A percentile compares a stretch with the other conserved stretches of the same genome.
phyloP scores from a whole-genome alignment of 1,139 yeast species.

The Saccharomycopsis hybrid region DNA sequence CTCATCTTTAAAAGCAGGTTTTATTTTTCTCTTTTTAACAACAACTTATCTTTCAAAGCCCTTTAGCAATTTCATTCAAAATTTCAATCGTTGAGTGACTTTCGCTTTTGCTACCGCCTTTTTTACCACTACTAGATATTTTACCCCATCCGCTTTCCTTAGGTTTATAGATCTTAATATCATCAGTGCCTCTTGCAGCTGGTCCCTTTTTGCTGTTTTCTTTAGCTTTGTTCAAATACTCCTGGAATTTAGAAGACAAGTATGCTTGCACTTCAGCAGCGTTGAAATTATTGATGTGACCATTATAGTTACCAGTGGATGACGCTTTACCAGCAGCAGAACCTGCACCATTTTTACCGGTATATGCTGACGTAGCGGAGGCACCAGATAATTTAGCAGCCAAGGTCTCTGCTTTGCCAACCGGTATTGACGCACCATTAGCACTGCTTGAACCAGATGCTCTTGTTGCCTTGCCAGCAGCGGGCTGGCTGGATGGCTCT shows the following conservation, averaged over 20 bases:
- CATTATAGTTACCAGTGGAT: conserved; percentile 2
- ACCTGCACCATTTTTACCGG: neutral
- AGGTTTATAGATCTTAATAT: conserved; percentile 14
- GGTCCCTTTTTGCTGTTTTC: too few species aligned
- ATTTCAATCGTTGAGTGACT: conserved; percentile 6
- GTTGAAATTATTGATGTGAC: conserved; percentile 11
- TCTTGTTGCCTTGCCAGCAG: too few species aligned
- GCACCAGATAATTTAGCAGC: neutral
- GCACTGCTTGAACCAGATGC: too few species aligned
- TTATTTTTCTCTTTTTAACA: too few species aligned
- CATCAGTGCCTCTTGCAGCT: neutral
- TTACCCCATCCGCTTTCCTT: conserved; percentile 20
- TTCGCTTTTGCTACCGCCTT: conserved; percentile 3
- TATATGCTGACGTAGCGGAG: neutral
- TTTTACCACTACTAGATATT: neutral
- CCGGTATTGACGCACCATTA: neutral
- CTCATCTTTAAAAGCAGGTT: too few species aligned
- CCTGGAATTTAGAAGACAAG: conserved; percentile 8
- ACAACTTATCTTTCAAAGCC: too few species aligned
- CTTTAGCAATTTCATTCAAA: conserved; percentile 18
- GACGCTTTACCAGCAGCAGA: neutral
- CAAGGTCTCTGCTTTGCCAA: neutral
- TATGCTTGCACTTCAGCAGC: conserved; percentile 15
- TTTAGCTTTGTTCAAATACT: conserved; percentile 9
- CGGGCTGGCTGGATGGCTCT: too few species aligned